Conservation (phyloP, 352 stramenopile genomes). For the Phytophthora uliginosa region DNA sequence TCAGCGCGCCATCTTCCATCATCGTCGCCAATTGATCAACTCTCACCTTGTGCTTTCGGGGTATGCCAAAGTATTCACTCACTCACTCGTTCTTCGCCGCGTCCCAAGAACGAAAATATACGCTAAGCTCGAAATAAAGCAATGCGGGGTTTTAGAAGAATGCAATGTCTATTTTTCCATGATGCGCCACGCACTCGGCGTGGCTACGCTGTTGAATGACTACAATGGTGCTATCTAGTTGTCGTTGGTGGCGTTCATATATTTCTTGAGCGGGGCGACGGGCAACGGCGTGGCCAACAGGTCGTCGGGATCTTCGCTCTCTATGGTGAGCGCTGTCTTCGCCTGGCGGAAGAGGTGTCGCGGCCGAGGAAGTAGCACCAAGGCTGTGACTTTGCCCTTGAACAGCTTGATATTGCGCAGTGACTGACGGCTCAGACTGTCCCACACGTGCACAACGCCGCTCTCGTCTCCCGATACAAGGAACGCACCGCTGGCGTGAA, state of each 20-base stretch:
- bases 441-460: slow-evolving; percentile 73
- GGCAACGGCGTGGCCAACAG: slow-evolving; percentile 49
- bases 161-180: slow-evolving; percentile 40
- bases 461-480: slow-evolving; percentile 72
- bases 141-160: slow-evolving; percentile 4
- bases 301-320: slow-evolving; percentile 45
- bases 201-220: slow-evolving; percentile 23
- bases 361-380: slow-evolving; percentile 61
- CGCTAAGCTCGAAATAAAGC: slow-evolving; percentile 22
- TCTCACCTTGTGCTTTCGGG: background rate
- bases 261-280: slow-evolving; percentile 83
- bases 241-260: slow-evolving; percentile 61
- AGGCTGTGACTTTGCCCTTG: slow-evolving; percentile 66
- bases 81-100: slow-evolving; percentile 22
- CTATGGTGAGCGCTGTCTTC: slow-evolving; percentile 42
- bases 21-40: slow-evolving; percentile 28
- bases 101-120: slow-evolving; percentile 43
- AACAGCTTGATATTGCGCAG: slow-evolving; percentile 75
- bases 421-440: slow-evolving; percentile 72
- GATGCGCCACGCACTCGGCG: slow-evolving; percentile 5
- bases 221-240: slow-evolving; percentile 25
- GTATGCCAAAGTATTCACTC: background rate
- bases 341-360: slow-evolving; percentile 72
- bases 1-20: slow-evolving; percentile 30
- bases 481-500: slow-evolving; percentile 68